Evolutionary conservation across 2,329 filamentous ascomycete genomes (phyloP).

Genomic region (Annulohypoxylon truncatum): DNA sequence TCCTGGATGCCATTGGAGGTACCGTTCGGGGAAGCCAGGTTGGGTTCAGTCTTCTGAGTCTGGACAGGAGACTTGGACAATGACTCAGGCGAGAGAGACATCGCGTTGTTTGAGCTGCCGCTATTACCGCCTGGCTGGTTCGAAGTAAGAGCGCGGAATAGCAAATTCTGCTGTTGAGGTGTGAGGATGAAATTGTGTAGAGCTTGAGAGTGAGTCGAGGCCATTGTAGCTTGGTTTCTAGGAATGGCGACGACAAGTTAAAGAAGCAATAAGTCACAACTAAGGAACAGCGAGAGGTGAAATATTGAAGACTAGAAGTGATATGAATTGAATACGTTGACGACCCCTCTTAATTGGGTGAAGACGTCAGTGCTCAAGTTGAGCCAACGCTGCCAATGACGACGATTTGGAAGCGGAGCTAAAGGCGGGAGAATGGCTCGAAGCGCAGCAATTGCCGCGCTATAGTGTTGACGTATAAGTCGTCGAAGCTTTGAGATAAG

Average conservation of each 20-base stretch:
- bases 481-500: conserved; percentile 22
- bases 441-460: conserved; percentile 37
- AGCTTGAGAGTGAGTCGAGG: conserved; percentile 59
- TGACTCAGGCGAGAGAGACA: conserved; percentile 61
- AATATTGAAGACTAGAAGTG: conserved; percentile 7
- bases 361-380: conserved; percentile 26
- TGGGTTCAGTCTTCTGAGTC: conserved; percentile 53
- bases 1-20: conserved; percentile 67
- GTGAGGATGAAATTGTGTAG: conserved; percentile 75
- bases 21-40: conserved; percentile 55
- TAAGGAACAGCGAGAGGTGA: neutral
- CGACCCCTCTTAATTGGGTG: conserved; percentile 36
- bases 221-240: conserved; percentile 55
- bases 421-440: conserved; percentile 3
- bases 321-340: conserved; percentile 24
- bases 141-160: conserved; percentile 80
- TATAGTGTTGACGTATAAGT: conserved; percentile 20
- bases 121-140: conserved; percentile 62
- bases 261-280: conserved; percentile 20
- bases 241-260: neutral
- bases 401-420: conserved; percentile 21
- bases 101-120: conserved; percentile 52
- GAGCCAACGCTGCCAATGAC: conserved; percentile 27
- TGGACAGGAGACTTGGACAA: conserved; percentile 63
- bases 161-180: conserved; percentile 79